A percentile compares a stretch with the other conserved stretches of the same genome.
Evolutionary conservation across 2,329 filamentous ascomycete genomes (phyloP).

Genomic region (Cercospora zeina): DNA sequence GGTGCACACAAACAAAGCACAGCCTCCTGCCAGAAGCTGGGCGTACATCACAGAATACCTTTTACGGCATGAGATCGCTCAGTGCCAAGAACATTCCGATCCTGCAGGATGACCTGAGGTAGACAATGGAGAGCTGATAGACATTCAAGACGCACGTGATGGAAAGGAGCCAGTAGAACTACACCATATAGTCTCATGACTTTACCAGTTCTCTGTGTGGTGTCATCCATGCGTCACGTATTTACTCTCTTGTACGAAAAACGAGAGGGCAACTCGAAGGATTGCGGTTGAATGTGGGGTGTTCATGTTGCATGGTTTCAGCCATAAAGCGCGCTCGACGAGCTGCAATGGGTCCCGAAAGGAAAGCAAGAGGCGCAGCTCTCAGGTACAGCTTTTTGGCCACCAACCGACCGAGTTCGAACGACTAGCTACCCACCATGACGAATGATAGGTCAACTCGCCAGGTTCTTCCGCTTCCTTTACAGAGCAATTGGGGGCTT

Average conservation of each 20-base stretch:
- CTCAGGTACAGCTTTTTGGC: no score
- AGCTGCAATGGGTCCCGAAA: background rate
- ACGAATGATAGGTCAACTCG: no score
- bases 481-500: no score
- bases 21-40: background rate
- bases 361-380: no score
- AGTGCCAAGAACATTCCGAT: slow-evolving; percentile 4
- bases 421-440: no score
- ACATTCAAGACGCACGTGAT: background rate
- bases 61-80: slow-evolving; percentile 1
- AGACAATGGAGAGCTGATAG: background rate
- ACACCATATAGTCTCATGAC: background rate
- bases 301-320: background rate
- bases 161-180: background rate
- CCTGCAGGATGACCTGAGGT: background rate
- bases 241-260: no score
- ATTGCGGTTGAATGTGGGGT: background rate
- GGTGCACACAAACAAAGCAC: background rate
- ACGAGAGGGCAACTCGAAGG: no score
- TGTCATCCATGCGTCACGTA: background rate
- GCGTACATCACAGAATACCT: slow-evolving; percentile 3
- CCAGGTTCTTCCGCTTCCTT: no score
- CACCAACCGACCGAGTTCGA: no score
- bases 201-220: background rate
- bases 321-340: background rate